phyloP scores from a whole-genome alignment of 2,329 filamentous ascomycete genomes.

The Ceratocystis lukuohia region DNA sequence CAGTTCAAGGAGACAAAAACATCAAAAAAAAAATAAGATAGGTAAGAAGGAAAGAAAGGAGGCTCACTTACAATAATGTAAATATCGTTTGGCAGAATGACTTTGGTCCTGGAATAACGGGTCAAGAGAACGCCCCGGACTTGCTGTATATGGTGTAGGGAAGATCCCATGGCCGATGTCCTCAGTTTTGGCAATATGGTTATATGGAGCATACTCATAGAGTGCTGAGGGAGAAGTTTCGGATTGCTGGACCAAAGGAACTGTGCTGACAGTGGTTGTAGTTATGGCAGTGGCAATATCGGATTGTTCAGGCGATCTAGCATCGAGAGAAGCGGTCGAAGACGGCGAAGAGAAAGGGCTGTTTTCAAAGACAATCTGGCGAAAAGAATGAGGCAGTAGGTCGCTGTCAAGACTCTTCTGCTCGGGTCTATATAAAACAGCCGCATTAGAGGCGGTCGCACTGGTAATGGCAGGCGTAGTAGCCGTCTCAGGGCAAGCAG shows the following conservation, averaged over 20 bases:
- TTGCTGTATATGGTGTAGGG: neutral
- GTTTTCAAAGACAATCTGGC: constrained; percentile 1
- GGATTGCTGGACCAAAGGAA: neutral
- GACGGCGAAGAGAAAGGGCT: constrained; percentile 3
- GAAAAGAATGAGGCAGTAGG: neutral
- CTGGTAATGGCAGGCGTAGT: neutral
- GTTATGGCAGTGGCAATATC: neutral
- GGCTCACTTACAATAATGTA: constrained; percentile 36
- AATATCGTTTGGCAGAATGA: constrained; percentile 33
- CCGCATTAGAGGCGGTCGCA: neutral
- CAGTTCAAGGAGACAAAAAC: neutral
- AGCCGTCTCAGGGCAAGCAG: neutral
- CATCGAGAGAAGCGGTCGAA: neutral
- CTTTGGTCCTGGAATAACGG: constrained; percentile 43
- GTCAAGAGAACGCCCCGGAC: constrained; percentile 26
- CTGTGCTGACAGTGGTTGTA: neutral
- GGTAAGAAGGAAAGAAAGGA: neutral
- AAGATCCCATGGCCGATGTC: neutral
- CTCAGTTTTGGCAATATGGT: neutral
- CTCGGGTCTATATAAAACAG: neutral
- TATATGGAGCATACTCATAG: neutral
- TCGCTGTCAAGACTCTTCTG: neutral
- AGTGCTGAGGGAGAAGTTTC: neutral
- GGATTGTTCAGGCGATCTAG: neutral
- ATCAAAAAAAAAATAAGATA: constrained; percentile 21